phyloP scores from a whole-genome alignment of 2,329 filamentous ascomycete genomes.

The Penicillium sumatraense region DNA sequence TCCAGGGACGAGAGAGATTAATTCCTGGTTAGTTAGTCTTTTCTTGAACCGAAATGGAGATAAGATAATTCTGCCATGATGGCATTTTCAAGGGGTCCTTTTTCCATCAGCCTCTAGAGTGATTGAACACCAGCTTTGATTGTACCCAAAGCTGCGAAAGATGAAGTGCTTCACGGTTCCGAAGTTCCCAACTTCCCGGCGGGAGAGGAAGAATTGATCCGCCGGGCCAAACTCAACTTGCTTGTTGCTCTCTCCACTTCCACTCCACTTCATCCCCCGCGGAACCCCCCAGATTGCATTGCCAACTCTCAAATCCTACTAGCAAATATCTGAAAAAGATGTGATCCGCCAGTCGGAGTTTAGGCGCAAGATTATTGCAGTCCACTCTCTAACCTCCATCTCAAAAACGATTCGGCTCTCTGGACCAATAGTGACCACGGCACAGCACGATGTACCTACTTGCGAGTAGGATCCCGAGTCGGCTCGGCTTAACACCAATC shows the following conservation, averaged over 20 bases:
- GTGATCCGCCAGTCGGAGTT: background rate
- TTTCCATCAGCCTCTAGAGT: too few species aligned
- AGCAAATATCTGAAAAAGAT: background rate
- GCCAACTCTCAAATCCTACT: background rate
- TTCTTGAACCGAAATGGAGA: too few species aligned
- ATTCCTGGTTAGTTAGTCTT: too few species aligned
- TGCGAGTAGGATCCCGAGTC: background rate
- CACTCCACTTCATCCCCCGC: background rate
- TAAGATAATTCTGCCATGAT: too few species aligned
- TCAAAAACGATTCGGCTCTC: background rate
- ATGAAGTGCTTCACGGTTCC: too few species aligned
- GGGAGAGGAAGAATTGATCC: too few species aligned
- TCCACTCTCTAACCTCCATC: background rate
- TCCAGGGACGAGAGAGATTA: too few species aligned
- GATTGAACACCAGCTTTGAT: too few species aligned
- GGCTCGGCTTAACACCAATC: background rate
- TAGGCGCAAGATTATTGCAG: background rate
- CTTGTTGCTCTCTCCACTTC: background rate
- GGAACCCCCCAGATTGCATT: background rate
- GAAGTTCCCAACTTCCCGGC: too few species aligned
- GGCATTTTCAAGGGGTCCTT: too few species aligned
- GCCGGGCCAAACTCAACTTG: background rate
- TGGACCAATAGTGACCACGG: background rate
- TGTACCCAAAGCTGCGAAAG: too few species aligned
- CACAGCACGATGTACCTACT: background rate